Evolutionary conservation across 352 stramenopile species (phyloP).

Genomic region (Halophytophthora polymorphica): DNA sequence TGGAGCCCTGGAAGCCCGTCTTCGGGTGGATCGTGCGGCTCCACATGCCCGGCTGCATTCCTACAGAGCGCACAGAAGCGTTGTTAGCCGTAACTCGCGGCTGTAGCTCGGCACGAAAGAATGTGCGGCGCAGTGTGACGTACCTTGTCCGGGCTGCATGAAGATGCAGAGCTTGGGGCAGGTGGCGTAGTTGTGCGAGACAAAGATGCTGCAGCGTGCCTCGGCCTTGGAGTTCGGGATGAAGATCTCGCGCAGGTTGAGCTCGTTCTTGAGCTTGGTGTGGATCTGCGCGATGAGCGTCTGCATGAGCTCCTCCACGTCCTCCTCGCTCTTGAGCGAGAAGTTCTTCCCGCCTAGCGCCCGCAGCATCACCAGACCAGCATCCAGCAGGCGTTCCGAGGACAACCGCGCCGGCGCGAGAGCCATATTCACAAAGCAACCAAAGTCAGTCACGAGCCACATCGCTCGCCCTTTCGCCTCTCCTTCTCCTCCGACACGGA

Average conservation of each 20-base stretch:
- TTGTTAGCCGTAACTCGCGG: neutral
- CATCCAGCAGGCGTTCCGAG: neutral
- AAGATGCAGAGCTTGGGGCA: conserved; percentile 83
- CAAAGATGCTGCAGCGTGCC: conserved; percentile 84
- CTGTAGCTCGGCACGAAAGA: neutral
- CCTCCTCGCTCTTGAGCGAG: conserved; percentile 77
- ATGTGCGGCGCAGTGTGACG: no score
- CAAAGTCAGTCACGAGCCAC: neutral
- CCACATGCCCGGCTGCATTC: conserved; percentile 73
- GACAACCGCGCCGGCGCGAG: neutral
- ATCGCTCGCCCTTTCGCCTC: neutral
- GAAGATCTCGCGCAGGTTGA: conserved; percentile 81
- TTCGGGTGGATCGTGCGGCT: conserved; percentile 70
- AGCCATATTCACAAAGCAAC: neutral
- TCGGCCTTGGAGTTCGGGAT: conserved; percentile 88
- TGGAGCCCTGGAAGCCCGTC: conserved; percentile 81
- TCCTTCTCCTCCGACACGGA: neutral
- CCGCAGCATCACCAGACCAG: conserved; percentile 1
- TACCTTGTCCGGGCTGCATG: conserved; percentile 67
- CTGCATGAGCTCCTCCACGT: conserved; percentile 85
- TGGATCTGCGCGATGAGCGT: conserved; percentile 82
- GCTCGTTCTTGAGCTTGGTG: conserved; percentile 81
- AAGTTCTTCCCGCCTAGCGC: conserved; percentile 59
- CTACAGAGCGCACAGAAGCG: conserved; percentile 12
- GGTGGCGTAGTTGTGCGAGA: conserved; percentile 75